Evolutionary conservation across 78 protist genomes (phyloP), one percentile per base, ranked within the genome.

Genomic region (Neovahlkampfia damariscottae): DNA sequence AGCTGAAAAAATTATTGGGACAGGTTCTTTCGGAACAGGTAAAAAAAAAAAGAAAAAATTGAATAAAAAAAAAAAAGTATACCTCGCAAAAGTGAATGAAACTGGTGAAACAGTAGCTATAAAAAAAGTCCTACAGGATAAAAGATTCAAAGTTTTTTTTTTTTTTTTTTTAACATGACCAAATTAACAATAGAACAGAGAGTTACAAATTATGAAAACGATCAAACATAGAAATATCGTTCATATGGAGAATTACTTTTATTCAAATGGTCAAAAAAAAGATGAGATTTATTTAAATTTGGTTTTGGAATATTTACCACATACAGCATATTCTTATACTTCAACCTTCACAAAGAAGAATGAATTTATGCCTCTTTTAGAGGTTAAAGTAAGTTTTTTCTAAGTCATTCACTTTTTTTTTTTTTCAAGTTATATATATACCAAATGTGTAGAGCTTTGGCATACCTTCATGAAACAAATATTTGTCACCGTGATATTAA

Each of bases 21-120:
- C 87, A 29, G 99, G 99, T 8, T 89, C 98, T 29, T 98, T 98
- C 40, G 99, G 99, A 30, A 91, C 88, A n/a, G n/a, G n/a, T n/a
- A n/a, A n/a, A n/a, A n/a, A n/a, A n/a, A n/a, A n/a, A n/a, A n/a
- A n/a, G n/a, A n/a, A n/a, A n/a, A n/a, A n/a, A n/a, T n/a, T n/a
- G n/a, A n/a, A n/a, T n/a, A n/a, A n/a, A n/a, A n/a, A n/a, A n/a
- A n/a, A n/a, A n/a, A n/a, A n/a, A 7, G 99, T 98, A 5, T 93
- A 87, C 58, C 82, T 81, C 32, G 98, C 95, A 1, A 74, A 34
- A 9, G 76, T 87, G 28, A 81, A 68, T 1, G 92, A 83, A 8
- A 80, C 95, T 0, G 82, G 83, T 32, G 97, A 95, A 58, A 62
- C 67, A 28, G 96, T 96, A 5, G 99, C 99, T 38, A 88, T 98